These are phyloP conservation scores for Porogramme epimiltina DNA, from an alignment of 1,284 basidiomycete genomes.

Conservation along the genomic window DNA sequence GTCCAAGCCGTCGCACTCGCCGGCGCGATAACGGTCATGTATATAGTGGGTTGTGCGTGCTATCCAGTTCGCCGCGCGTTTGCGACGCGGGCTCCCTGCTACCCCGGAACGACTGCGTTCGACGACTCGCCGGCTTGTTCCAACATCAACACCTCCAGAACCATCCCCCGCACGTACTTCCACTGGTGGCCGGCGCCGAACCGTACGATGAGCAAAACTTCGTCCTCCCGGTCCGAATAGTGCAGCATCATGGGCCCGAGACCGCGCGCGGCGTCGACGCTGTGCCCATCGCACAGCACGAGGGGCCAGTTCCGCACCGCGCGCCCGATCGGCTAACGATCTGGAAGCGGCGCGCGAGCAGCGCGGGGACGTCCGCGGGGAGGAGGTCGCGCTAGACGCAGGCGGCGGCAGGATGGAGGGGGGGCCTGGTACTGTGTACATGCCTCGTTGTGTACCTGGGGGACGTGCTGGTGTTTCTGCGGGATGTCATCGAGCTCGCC, in stretches of 20 bases:
- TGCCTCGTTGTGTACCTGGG: slow-evolving; percentile 54
- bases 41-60: too few relatives aligned
- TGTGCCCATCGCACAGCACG: slow-evolving; percentile 62
- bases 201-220: slow-evolving; percentile 57
- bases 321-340: slow-evolving; percentile 69
- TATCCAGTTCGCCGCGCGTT: too few relatives aligned
- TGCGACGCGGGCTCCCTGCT: too few relatives aligned
- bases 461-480: slow-evolving; percentile 50
- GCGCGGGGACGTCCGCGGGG: slow-evolving; percentile 43
- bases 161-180: slow-evolving; percentile 67
- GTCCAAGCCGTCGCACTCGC: too few relatives aligned
- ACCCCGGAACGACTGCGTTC: too few relatives aligned
- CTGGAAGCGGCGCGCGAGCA: slow-evolving; percentile 54
- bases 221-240: slow-evolving; percentile 57
- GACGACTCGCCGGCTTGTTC: too few relatives aligned
- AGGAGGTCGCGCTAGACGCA: slow-evolving; percentile 58
- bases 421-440: too few relatives aligned
- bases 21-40: too few relatives aligned
- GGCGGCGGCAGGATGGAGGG: slow-evolving; percentile 42
- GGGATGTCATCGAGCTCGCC: slow-evolving; percentile 41
- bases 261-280: slow-evolving; percentile 50
- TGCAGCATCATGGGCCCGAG: slow-evolving; percentile 50
- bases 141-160: slow-evolving; percentile 60
- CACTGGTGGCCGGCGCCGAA: slow-evolving; percentile 58
- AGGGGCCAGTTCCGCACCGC: slow-evolving; percentile 61